Conservation (phyloP, 2,329 filamentous ascomycete genomes). For the Aspergillus sp. region DNA sequence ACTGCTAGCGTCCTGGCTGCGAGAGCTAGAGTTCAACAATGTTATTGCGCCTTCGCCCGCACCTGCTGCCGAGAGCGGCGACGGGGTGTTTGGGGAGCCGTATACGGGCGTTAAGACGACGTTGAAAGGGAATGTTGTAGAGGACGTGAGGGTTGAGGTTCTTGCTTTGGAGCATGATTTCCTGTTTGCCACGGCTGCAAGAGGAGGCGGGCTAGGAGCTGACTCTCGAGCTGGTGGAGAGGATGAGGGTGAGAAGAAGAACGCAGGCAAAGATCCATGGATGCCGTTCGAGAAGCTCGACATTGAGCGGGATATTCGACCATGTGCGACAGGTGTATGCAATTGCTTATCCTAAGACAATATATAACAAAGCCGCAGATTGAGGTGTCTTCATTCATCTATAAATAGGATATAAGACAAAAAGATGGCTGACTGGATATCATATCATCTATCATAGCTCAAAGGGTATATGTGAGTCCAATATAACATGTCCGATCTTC, state of each 20-base stretch:
- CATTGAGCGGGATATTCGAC: conserved; percentile 47
- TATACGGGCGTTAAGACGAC: conserved; percentile 50
- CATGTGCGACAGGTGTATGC: conserved; percentile 43
- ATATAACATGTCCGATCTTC: neutral
- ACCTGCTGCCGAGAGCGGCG: conserved; percentile 33
- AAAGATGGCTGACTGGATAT: conserved; percentile 5
- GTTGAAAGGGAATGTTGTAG: conserved; percentile 47
- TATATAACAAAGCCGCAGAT: neutral
- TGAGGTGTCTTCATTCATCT: neutral
- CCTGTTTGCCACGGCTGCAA: conserved; percentile 58
- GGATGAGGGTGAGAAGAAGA: neutral
- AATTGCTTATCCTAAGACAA: conserved; percentile 23
- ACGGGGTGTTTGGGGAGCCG: conserved; percentile 34
- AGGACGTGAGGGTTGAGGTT: conserved; percentile 58
- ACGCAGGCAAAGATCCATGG: conserved; percentile 30
- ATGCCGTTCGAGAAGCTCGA: conserved; percentile 45
- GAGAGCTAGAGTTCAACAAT: conserved; percentile 60
- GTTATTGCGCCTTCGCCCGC: conserved; percentile 56
- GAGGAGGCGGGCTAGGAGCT: conserved; percentile 36
- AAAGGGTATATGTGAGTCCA: neutral
- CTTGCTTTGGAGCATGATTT: conserved; percentile 59
- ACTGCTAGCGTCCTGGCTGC: conserved; percentile 61
- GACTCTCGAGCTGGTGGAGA: conserved; percentile 17
- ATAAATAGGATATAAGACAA: conserved; percentile 4
- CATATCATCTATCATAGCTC: conserved; percentile 6